Conservation (phyloP, 352 stramenopile species). For the Halophytophthora batemanensis region DNA sequence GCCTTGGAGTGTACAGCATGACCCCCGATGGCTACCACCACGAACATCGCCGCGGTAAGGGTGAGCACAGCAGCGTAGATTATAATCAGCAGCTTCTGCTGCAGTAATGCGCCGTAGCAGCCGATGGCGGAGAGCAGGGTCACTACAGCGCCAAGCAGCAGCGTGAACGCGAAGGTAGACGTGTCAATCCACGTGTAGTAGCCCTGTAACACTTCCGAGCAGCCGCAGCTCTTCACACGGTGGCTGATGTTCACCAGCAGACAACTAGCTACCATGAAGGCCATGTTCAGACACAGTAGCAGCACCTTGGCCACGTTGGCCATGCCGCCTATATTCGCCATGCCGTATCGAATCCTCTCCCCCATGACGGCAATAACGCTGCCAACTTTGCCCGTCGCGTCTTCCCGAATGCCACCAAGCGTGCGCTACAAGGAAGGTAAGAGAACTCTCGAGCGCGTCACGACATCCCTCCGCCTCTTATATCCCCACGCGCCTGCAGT, state of each 20-base stretch:
- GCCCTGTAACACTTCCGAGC: constrained; percentile 67
- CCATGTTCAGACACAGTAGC: constrained; percentile 82
- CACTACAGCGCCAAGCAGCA: constrained; percentile 67
- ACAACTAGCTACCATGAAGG: constrained; percentile 70
- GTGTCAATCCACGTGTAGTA: constrained; percentile 66
- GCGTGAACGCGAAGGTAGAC: constrained; percentile 60
- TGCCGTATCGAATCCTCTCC: constrained; percentile 34
- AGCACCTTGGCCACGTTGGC: constrained; percentile 77
- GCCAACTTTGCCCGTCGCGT: constrained; percentile 13
- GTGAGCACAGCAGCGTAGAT: constrained; percentile 70
- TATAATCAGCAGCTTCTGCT: constrained; percentile 63
- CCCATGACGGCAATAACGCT: constrained; percentile 41
- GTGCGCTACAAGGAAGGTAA: constrained; percentile 5
- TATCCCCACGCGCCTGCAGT: too few species aligned
- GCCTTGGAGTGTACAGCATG: constrained; percentile 56
- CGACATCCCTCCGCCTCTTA: too few species aligned
- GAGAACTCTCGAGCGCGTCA: too few species aligned
- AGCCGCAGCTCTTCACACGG: constrained; percentile 57
- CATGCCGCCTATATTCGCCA: constrained; percentile 44
- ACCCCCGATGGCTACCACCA: constrained; percentile 58
- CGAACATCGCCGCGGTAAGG: constrained; percentile 56
- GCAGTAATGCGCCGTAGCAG: constrained; percentile 67
- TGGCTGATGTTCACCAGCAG: constrained; percentile 84
- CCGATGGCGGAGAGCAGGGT: constrained; percentile 60
- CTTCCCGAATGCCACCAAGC: not conserved